Conservation (phyloP, 257 asterid genomes). For the Oldenlandia corymbosa region DNA sequence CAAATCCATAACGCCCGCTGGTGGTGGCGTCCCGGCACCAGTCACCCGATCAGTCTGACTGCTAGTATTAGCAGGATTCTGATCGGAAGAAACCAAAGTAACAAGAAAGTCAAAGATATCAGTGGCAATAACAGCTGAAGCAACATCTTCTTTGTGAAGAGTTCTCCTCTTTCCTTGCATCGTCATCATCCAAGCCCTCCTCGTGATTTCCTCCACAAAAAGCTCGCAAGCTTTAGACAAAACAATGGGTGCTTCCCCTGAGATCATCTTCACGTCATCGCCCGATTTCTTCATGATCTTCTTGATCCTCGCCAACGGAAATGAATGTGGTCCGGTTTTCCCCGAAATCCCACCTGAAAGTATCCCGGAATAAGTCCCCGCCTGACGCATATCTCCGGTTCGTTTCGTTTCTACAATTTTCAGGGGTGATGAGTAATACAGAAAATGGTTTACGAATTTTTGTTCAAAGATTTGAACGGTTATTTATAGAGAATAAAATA, state of each 20-base stretch:
- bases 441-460: neutral
- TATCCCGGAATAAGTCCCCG: conserved; percentile 67
- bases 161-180: conserved; percentile 64
- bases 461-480: too few species aligned
- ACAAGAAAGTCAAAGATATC: conserved; percentile 74
- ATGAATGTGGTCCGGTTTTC: conserved; percentile 54
- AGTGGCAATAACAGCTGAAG: conserved; percentile 58
- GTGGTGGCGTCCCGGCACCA: too few species aligned
- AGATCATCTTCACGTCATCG: conserved; percentile 72
- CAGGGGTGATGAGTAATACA: too few species aligned
- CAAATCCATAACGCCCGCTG: too few species aligned
- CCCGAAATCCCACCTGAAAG: conserved; percentile 42
- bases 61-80: neutral
- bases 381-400: conserved; percentile 76
- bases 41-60: too few species aligned
- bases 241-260: conserved; percentile 78
- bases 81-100: conserved; percentile 38
- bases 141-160: conserved; percentile 63
- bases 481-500: too few species aligned
- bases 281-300: conserved; percentile 60
- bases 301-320: conserved; percentile 54
- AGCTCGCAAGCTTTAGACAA: conserved; percentile 75
- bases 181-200: conserved; percentile 55
- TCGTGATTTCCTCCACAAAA: conserved; percentile 60
- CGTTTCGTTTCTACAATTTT: too few species aligned